These are phyloP conservation scores for Boletus subparvulus DNA, from an alignment of 768 basidiomycete species.

Conservation along the genomic window DNA sequence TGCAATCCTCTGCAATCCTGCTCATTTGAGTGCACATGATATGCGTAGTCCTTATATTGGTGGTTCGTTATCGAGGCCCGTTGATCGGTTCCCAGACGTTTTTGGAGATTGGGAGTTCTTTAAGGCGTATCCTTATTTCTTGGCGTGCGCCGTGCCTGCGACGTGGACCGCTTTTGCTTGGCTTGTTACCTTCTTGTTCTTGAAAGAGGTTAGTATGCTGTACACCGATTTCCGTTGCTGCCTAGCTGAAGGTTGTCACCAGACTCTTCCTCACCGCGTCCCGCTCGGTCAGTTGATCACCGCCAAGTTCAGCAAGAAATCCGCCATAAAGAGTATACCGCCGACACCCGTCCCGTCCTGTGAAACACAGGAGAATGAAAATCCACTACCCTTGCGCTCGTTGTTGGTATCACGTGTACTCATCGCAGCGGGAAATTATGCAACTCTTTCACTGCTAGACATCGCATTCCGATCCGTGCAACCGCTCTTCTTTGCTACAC, in stretches of 20 bases:
- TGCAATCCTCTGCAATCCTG: not conserved
- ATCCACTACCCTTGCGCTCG: slow-evolving; percentile 48
- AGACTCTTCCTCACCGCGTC: slow-evolving; percentile 36
- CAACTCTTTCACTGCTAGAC: slow-evolving; percentile 60
- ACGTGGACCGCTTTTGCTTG: slow-evolving; percentile 56
- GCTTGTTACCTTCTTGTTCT: slow-evolving; percentile 49
- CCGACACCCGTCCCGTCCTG: slow-evolving; percentile 11
- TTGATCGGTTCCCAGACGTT: slow-evolving; percentile 59
- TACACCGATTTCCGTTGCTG: not conserved
- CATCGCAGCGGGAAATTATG: slow-evolving; percentile 65
- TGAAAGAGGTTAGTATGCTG: slow-evolving; percentile 52
- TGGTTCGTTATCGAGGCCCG: slow-evolving; percentile 62
- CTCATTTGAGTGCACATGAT: not conserved
- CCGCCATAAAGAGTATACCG: not conserved
- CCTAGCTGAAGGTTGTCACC: slow-evolving; percentile 7
- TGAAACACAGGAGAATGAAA: slow-evolving; percentile 10
- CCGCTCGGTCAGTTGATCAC: slow-evolving; percentile 30
- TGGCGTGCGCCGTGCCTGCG: slow-evolving; percentile 67
- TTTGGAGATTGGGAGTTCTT: slow-evolving; percentile 63
- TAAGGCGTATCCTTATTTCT: slow-evolving; percentile 70
- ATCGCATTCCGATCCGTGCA: slow-evolving; percentile 65
- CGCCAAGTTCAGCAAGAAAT: slow-evolving; percentile 10
- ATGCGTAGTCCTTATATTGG: slow-evolving; percentile 61
- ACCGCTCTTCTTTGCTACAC: slow-evolving; percentile 73
- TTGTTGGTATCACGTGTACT: slow-evolving; percentile 57